Evolutionary conservation across 257 asterid species (phyloP).

Genomic region (Fraxinus anomala): DNA sequence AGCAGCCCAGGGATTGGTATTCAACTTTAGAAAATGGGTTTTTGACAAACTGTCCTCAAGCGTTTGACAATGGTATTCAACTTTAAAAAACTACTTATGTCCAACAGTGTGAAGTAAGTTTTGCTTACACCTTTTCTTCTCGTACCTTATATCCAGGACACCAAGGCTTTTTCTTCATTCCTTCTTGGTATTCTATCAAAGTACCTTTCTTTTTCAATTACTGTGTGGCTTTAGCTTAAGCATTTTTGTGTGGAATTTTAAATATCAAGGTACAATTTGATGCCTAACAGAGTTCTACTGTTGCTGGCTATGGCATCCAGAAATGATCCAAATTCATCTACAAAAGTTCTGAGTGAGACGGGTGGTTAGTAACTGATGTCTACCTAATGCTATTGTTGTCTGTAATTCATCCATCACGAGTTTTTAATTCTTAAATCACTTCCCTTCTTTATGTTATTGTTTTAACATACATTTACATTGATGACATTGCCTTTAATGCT

Average conservation of each 20-base stretch:
- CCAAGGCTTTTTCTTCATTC: conserved; percentile 83
- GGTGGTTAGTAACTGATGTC: conserved; percentile 60
- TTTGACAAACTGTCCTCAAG: conserved; percentile 71
- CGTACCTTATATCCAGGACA: conserved; percentile 59
- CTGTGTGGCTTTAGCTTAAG: conserved; percentile 23
- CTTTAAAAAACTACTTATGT: conserved; percentile 12
- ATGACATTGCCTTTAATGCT: background rate
- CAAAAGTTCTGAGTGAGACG: conserved; percentile 68
- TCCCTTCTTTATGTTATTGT: background rate
- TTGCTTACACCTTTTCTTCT: conserved; percentile 32
- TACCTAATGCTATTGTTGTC: conserved; percentile 17
- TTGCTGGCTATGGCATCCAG: conserved; percentile 90
- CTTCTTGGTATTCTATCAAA: conserved; percentile 89
- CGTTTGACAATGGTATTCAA: conserved; percentile 75
- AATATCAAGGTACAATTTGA: conserved; percentile 69
- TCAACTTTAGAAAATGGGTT: no score
- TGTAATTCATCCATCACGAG: background rate
- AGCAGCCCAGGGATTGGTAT: no score
- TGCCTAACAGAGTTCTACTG: conserved; percentile 95
- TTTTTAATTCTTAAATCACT: background rate
- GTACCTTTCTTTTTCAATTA: conserved; percentile 38
- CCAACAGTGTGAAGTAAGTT: conserved; percentile 28
- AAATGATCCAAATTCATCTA: conserved; percentile 66
- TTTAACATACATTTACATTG: background rate
- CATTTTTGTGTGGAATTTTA: background rate